Evolutionary conservation across 176 grass and related monocot genomes (phyloP).

Genomic region (Musa itinerans): DNA sequence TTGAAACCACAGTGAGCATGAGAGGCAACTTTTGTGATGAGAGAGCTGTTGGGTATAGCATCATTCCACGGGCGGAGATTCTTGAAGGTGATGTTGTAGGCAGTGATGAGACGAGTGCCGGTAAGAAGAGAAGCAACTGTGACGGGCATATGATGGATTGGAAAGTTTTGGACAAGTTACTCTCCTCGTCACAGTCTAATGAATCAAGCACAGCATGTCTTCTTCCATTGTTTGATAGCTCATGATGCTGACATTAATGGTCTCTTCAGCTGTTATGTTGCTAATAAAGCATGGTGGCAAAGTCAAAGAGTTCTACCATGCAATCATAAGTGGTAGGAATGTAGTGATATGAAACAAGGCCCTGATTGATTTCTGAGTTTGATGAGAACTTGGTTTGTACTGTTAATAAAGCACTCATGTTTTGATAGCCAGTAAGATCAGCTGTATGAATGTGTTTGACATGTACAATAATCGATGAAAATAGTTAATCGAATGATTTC

Average conservation of each 20-base stretch:
- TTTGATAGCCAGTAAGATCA: no score
- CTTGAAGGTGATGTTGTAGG: neutral
- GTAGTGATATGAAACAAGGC: no score
- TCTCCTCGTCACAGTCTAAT: constrained; percentile 30
- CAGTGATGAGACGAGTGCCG: constrained; percentile 5
- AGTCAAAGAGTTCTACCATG: no score
- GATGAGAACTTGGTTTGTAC: no score
- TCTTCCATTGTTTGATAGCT: constrained; percentile 17
- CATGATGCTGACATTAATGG: neutral
- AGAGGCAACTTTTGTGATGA: neutral
- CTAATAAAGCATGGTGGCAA: no score
- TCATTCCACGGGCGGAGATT: constrained; percentile 38
- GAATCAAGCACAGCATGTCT: constrained; percentile 9
- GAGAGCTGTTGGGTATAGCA: constrained; percentile 2
- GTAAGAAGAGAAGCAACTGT: neutral
- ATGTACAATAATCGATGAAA: no score
- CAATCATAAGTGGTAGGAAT: no score
- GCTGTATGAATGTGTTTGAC: no score
- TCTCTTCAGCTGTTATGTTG: no score
- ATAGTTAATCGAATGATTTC: no score
- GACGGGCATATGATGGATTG: constrained; percentile 33
- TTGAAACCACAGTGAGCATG: neutral
- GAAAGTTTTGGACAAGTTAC: constrained; percentile 53
- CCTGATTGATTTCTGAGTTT: no score
- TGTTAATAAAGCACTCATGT: no score